Percentiles rank a stretch among this genome's conserved stretches.
Evolutionary conservation across 192 early-diverging fungal species (phyloP).

Genomic region (Coemansia sp.): DNA sequence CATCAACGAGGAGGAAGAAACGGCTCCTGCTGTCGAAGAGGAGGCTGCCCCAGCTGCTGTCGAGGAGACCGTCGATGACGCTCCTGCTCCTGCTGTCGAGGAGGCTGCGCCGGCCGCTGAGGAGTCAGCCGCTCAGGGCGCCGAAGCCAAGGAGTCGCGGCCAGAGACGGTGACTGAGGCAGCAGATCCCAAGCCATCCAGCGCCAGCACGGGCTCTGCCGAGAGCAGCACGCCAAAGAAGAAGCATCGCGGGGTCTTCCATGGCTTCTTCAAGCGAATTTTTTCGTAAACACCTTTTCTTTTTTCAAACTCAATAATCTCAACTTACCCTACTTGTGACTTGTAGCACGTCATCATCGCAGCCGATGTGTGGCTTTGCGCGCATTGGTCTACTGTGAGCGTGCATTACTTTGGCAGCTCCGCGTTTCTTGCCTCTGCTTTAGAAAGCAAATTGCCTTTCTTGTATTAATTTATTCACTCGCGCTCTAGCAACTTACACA

Average conservation of each 20-base stretch:
- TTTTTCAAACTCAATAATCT: too few species aligned
- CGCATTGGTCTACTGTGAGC: too few species aligned
- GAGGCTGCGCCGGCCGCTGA: neutral
- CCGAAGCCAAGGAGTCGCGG: constrained; percentile 2
- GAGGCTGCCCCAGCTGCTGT: neutral
- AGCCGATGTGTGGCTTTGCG: too few species aligned
- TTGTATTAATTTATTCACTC: neutral
- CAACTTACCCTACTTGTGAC: too few species aligned
- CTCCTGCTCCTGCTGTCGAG: neutral
- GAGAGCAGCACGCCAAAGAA: constrained; percentile 25
- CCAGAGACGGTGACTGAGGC: constrained; percentile 1
- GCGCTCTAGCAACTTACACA: neutral
- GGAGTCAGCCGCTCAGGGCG: neutral
- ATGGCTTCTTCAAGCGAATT: constrained; percentile 49
- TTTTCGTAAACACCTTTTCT: constrained; percentile 23
- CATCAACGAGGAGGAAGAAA: constrained; percentile 5
- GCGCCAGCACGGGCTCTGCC: constrained; percentile 8
- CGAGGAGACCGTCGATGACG: neutral
- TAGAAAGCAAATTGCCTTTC: neutral
- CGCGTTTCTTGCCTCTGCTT: too few species aligned
- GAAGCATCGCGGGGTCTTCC: constrained; percentile 47
- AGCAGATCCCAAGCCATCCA: constrained; percentile 18
- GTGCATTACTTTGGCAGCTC: neutral
- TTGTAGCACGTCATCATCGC: too few species aligned
- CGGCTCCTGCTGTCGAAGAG: neutral